phyloP scores from a whole-genome alignment of 495 filamentous ascomycete species.

The Hypoxylon crocopeplum region DNA sequence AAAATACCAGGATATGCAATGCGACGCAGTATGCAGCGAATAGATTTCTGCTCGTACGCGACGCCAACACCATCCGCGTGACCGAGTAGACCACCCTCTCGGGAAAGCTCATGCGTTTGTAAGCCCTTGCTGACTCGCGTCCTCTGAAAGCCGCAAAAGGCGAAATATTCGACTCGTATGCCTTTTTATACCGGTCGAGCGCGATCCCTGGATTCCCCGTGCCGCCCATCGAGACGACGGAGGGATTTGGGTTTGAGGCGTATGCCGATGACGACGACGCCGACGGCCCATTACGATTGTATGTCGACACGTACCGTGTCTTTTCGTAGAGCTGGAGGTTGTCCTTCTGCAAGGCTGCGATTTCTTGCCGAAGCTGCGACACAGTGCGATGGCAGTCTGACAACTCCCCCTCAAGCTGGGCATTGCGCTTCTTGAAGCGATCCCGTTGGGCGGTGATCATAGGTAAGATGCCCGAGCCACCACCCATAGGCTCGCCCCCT shows the following conservation, averaged over 20 bases:
- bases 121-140: constrained; percentile 88
- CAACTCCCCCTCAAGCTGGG: constrained; percentile 89
- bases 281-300: constrained; percentile 70
- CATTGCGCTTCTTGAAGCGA: constrained; percentile 95
- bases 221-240: constrained; percentile 65
- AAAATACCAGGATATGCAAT: constrained; percentile 85
- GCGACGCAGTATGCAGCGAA: constrained; percentile 95
- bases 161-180: constrained; percentile 93
- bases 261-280: constrained; percentile 75
- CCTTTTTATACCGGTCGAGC: constrained; percentile 86
- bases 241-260: constrained; percentile 74
- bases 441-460: constrained; percentile 99
- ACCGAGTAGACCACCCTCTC: constrained; percentile 91
- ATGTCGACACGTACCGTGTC: constrained; percentile 93
- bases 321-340: constrained; percentile 98
- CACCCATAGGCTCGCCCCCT: constrained; percentile 77
- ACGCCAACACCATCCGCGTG: constrained; percentile 89
- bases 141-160: constrained; percentile 95
- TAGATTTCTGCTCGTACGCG: constrained; percentile 86
- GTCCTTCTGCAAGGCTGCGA: constrained; percentile 92
- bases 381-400: constrained; percentile 81
- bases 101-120: constrained; percentile 90
- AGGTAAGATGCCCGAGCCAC: constrained; percentile 88
- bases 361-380: constrained; percentile 86
- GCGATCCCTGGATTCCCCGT: constrained; percentile 62